Percentiles rank a stretch among this genome's conserved stretches.
Evolutionary conservation across 202 grass and related monocot species (phyloP).

Genomic region (Zizania palustris): DNA sequence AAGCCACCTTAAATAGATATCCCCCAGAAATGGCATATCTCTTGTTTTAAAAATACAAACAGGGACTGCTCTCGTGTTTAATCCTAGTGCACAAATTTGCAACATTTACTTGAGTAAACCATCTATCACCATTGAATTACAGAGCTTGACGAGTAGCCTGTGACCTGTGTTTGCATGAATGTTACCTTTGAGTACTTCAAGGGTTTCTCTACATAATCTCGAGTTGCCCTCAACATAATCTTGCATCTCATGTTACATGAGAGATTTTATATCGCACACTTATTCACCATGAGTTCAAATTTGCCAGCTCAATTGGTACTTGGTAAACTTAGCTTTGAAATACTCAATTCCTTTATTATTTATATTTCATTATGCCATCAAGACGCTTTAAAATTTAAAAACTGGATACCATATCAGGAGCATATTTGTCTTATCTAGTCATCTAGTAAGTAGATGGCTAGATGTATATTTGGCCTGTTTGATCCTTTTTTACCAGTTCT

Average conservation of each 20-base stretch:
- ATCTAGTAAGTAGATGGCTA: not conserved
- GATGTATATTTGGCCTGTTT: not conserved
- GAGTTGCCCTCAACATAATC: not conserved
- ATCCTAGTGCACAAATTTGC: not conserved
- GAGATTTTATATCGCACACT: not conserved
- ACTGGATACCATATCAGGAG: not conserved
- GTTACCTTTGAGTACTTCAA: not conserved
- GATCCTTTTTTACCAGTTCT: not conserved
- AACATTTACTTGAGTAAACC: not conserved
- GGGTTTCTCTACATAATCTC: not conserved
- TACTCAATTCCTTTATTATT: not conserved
- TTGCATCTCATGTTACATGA: not conserved
- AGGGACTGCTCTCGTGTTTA: not conserved
- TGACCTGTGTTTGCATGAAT: not conserved
- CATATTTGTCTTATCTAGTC: not conserved
- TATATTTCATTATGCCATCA: not conserved
- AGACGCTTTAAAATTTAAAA: not conserved
- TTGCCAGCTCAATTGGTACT: conserved; percentile 6
- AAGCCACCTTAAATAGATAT: too few relatives aligned
- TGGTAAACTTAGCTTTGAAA: not conserved
- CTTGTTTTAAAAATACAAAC: too few relatives aligned
- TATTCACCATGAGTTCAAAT: conserved; percentile 18
- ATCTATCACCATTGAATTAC: not conserved
- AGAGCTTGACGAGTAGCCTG: not conserved
- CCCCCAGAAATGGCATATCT: too few relatives aligned